Evolutionary conservation across 352 stramenopile species (phyloP).

Genomic region (Phytophthora ramorum): DNA sequence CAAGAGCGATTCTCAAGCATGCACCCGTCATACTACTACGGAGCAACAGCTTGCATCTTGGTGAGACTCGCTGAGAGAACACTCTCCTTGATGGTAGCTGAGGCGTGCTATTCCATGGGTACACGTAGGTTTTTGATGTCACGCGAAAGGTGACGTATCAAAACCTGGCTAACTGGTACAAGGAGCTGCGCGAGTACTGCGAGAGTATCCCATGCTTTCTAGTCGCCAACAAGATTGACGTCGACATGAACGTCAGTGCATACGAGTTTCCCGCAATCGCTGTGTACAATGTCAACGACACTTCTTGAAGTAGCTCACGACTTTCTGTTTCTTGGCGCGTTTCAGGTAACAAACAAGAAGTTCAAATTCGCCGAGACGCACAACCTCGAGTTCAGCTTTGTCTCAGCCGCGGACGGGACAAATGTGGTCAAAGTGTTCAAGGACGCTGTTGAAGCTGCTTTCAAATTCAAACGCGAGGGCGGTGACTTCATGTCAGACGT

Average conservation of each 20-base stretch:
- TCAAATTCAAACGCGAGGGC: conserved; percentile 91
- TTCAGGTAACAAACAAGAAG: conserved; percentile 95
- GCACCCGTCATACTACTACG: conserved; percentile 96
- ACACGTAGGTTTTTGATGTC: conserved; percentile 92
- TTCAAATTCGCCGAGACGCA: conserved; percentile 96
- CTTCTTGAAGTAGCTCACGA: not conserved
- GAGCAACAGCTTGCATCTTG: conserved; percentile 94
- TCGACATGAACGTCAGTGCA: conserved; percentile 90
- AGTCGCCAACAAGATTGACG: conserved; percentile 98
- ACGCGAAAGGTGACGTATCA: conserved; percentile 96
- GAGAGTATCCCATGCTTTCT: conserved; percentile 93
- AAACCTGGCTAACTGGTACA: conserved; percentile 92
- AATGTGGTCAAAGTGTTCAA: conserved; percentile 97
- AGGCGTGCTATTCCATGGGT: not conserved
- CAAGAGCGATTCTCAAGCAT: conserved; percentile 97
- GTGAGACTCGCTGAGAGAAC: conserved; percentile 28
- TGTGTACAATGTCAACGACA: not conserved
- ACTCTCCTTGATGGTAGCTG: not conserved
- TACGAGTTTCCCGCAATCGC: not conserved
- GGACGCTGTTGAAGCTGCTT: conserved; percentile 82
- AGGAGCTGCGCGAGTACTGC: conserved; percentile 94
- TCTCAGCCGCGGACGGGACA: conserved; percentile 94
- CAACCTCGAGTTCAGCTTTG: conserved; percentile 95
- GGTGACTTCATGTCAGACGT: conserved; percentile 94
- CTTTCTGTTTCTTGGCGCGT: conserved; percentile 3